Evolutionary conservation across 2,329 filamentous ascomycete species (phyloP).

Genomic region (Apiospora hydei): DNA sequence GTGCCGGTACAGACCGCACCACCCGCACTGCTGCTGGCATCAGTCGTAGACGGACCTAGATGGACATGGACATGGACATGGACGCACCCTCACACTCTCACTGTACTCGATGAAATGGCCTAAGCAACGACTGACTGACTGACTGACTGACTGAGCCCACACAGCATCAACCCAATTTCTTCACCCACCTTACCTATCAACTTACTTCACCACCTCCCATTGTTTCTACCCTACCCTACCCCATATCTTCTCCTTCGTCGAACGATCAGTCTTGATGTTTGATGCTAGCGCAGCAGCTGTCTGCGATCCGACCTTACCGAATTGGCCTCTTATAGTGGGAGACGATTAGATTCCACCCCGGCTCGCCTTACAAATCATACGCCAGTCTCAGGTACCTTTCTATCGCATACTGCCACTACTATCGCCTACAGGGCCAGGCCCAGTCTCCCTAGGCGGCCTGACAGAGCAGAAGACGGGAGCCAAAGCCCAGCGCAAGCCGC

Average conservation of each 20-base stretch:
- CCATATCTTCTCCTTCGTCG: constrained; percentile 13
- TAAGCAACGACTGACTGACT: constrained; percentile 1
- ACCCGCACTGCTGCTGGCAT: constrained; percentile 9
- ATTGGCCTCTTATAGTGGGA: constrained; percentile 21
- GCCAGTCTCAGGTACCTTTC: constrained; percentile 17
- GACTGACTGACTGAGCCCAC: constrained; percentile 11
- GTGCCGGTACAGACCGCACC: not conserved
- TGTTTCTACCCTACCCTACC: not conserved
- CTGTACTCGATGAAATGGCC: constrained; percentile 9
- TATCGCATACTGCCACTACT: constrained; percentile 5
- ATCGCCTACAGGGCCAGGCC: constrained; percentile 16
- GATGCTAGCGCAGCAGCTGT: constrained; percentile 21
- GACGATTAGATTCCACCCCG: constrained; percentile 4
- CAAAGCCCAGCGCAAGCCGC: constrained; percentile 19
- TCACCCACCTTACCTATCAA: constrained; percentile 16
- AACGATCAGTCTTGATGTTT: constrained; percentile 10
- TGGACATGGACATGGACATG: not conserved
- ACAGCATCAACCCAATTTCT: constrained; percentile 21
- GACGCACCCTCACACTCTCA: constrained; percentile 5
- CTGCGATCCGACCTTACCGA: constrained; percentile 19
- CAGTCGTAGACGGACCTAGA: constrained; percentile 4
- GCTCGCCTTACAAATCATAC: constrained; percentile 20
- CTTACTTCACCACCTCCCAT: constrained; percentile 18
- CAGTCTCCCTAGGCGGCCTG: constrained; percentile 15
- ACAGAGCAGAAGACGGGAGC: constrained; percentile 19